Evolutionary conservation across 306 rosid species (phyloP).

Genomic region (Castanea crenata): DNA sequence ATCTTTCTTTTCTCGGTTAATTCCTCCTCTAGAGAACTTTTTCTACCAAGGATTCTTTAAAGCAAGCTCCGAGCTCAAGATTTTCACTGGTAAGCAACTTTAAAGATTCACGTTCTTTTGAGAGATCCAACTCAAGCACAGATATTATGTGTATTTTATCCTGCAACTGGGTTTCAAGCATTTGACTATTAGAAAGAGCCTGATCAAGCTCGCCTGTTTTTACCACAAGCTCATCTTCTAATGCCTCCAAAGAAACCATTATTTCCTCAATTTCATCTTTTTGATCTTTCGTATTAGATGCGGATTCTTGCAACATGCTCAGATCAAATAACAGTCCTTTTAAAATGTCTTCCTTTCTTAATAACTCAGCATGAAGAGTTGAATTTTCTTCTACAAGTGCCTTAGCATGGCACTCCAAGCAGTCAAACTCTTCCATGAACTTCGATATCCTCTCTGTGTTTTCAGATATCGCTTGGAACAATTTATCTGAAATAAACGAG

Average conservation of each 20-base stretch:
- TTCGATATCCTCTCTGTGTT: constrained; percentile 32
- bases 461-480: constrained; percentile 33
- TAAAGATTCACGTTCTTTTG: constrained; percentile 39
- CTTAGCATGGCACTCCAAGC: constrained; percentile 41
- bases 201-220: constrained; percentile 68
- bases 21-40: constrained; percentile 52
- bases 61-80: constrained; percentile 37
- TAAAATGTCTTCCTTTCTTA: constrained; percentile 78
- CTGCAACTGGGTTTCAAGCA: constrained; percentile 63
- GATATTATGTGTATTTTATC: constrained; percentile 47
- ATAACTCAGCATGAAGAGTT: constrained; percentile 57
- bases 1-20: constrained; percentile 51
- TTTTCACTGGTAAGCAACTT: constrained; percentile 47
- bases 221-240: constrained; percentile 62
- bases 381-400: constrained; percentile 39
- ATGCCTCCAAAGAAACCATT: constrained; percentile 48
- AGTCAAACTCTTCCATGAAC: constrained; percentile 36
- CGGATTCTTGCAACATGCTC: constrained; percentile 94
- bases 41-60: constrained; percentile 50
- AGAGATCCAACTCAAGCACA: constrained; percentile 57
- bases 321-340: constrained; percentile 80
- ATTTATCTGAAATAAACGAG: constrained; percentile 20
- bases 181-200: constrained; percentile 40
- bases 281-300: constrained; percentile 74
- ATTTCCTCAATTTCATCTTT: constrained; percentile 70